Evolutionary conservation across 495 filamentous ascomycete species (phyloP).

Genomic region (Endocarpon pusillum): DNA sequence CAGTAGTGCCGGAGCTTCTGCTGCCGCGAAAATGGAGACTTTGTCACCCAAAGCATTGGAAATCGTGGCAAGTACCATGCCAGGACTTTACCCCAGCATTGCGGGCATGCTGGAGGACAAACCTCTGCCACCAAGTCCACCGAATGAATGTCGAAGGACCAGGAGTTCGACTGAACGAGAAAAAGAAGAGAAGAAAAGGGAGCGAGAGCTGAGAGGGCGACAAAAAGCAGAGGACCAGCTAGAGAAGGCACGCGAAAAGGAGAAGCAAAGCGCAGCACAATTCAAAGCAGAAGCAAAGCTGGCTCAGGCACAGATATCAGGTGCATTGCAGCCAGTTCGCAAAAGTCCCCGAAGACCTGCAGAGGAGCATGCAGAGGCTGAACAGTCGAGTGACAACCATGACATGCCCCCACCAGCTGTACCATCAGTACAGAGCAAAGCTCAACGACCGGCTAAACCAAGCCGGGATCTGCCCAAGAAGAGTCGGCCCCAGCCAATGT

Average conservation of each 20-base stretch:
- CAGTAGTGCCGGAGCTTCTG: conserved; percentile 60
- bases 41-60: conserved; percentile 14
- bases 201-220: conserved; percentile 39
- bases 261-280: conserved; percentile 35
- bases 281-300: conserved; percentile 14
- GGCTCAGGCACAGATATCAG: not conserved
- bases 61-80: conserved; percentile 6
- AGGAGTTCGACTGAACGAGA: conserved; percentile 60
- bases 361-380: conserved; percentile 25
- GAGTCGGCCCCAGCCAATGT: conserved; percentile 64
- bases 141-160: conserved; percentile 39
- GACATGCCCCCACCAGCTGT: conserved; percentile 37
- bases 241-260: conserved; percentile 49
- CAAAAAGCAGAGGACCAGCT: conserved; percentile 35
- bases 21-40: conserved; percentile 51
- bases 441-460: conserved; percentile 49
- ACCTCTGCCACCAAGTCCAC: conserved; percentile 17
- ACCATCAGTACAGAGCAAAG: conserved; percentile 31
- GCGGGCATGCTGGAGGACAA: conserved; percentile 2
- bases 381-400: conserved; percentile 33
- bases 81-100: not conserved
- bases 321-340: not conserved
- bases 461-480: no score
- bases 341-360: not conserved
- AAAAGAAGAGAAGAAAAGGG: conserved; percentile 42